Base-by-base conservation (phyloP, 1,139 yeast species). In the Yamadazyma epiphylla region DNA sequence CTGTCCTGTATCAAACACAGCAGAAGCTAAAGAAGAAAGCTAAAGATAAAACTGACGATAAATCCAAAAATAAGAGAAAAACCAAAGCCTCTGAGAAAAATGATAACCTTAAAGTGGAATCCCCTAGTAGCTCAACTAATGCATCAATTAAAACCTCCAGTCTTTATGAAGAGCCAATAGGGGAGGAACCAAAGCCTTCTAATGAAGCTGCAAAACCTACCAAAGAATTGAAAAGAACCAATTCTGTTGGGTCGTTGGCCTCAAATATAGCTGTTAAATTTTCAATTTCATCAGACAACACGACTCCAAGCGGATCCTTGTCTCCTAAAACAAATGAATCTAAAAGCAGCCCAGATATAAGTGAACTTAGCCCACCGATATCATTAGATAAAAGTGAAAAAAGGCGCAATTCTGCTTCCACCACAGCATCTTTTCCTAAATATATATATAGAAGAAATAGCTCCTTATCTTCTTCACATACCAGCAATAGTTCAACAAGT, bases 1-100 rank as follows among this genome's bases (percentile, higher is more conserved):
- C 58, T n/a, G 53, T 55, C 25, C 52, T 54, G 32, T 57, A 53
- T 33, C 63, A 59, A 39, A 55, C 60, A n/a, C 58, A 57, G 31
- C 62, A 59, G 36, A 55, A 58, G 34, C 28, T 58, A 28, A 53
- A 55, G 36, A 36, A 42, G 29, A 36, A 26, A 30, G 37, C 25
- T 20, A 25, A 19, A 2, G 36, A 36, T 13, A 34, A 30, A 28
- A 19, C 27, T 2, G 26, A 39, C 28, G 45, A 41, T n/a, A 42
- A 42, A 26, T 40, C 36, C 6, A 41, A 45, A 24, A 33, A 29
- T 21, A 41, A 28, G 22, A 32, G 32, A 19, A 39, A 35, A 27
- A 41, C 33, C 15, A 26, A 34, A 19, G 35, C 20, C 10, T 7
- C 7, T 17, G 10, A 17, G 7, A 7, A 36, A 4, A 24, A 30